Conservation (phyloP, 352 stramenopile species). For the Globisporangium parvum region DNA sequence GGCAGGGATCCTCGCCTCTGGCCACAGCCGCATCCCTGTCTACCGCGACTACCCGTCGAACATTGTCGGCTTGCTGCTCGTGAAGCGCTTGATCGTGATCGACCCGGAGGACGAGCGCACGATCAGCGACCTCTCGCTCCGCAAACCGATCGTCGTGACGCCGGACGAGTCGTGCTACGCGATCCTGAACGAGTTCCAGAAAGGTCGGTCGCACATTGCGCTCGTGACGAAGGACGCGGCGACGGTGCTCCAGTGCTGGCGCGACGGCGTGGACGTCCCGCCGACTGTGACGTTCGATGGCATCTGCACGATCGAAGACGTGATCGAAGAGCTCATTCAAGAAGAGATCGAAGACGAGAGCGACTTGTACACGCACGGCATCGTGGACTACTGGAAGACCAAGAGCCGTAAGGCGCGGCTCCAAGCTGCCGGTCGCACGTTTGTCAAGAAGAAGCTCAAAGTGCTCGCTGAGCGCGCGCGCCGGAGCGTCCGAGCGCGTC, state of each 20-base stretch:
- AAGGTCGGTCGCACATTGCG: conserved; percentile 78
- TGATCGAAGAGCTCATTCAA: conserved; percentile 88
- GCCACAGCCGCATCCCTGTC: conserved; percentile 88
- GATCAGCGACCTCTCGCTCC: conserved; percentile 58
- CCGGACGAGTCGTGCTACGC: conserved; percentile 82
- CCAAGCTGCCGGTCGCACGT: conserved; percentile 23
- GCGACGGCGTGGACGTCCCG: conserved; percentile 32
- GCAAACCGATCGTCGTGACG: conserved; percentile 75
- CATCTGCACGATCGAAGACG: conserved; percentile 90
- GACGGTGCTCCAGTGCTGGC: conserved; percentile 50
- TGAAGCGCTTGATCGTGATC: conserved; percentile 88
- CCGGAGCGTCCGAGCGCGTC: conserved; percentile 30
- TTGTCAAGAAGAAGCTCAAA: conserved; percentile 53
- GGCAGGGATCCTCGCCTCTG: conserved; percentile 78
- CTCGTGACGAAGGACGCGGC: conserved; percentile 59
- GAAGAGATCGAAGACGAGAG: conserved; percentile 90
- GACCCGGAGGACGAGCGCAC: conserved; percentile 69
- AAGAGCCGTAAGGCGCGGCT: conserved; percentile 29
- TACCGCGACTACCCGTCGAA: conserved; percentile 64
- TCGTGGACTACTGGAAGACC: conserved; percentile 50
- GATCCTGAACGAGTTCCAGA: conserved; percentile 90
- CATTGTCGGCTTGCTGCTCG: conserved; percentile 83
- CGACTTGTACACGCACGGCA: conserved; percentile 58
- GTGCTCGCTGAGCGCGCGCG: conserved; percentile 44
- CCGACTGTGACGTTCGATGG: conserved; percentile 59